Evolutionary conservation across 495 filamentous ascomycete genomes (phyloP), one percentile per base, ranked within the genome.

Genomic region (Penicillium canariense): DNA sequence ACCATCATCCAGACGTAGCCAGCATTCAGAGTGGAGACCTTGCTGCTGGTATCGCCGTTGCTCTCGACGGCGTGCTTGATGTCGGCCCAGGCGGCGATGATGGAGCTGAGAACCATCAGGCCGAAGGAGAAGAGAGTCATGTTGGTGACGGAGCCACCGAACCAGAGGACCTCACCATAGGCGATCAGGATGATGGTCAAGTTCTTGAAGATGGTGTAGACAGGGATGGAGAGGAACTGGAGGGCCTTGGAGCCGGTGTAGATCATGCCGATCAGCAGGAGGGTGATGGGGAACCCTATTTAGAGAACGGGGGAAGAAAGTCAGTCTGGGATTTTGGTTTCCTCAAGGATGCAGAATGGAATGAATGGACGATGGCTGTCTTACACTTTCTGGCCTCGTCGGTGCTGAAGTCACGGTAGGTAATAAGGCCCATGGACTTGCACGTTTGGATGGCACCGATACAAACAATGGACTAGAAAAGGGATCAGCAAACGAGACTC

Each of bases 201-300:
- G 72, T 99, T 99, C 82, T 99, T 99, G 83, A 99, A 99, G 71
- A 99, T 99, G 46, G 94, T 99, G 77, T 99, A 99, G 4, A 99
- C 94, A 11, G 94, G 94, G 48, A 99, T 96, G 15, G 90, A 96
- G 53, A 99, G 87, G 76, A 85, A 97, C 71, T 97, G 92, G 45
- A 99, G 86, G 18, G 94, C 93, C 77, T 97, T 97, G 68, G 89
- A 91, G 66, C 89, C 85, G 43, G 94, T 97, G 79, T 97, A 99
- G 74, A 97, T 99, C 93, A 97, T 99, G 61, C 91, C 91, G 69
- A 99, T 95, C 55, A 99, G 86, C 50, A 97, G 86, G 38, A 97
- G 78, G 42, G 95, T 97, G 67, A 99, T 90, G 36, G 94, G 94
- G 71, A 99, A 99, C 94, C 92, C 91, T 96, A 63, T 32, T n/a